Base-by-base conservation (phyloP, 2,329 filamentous ascomycete genomes). In the Corinectria fuckeliana region DNA sequence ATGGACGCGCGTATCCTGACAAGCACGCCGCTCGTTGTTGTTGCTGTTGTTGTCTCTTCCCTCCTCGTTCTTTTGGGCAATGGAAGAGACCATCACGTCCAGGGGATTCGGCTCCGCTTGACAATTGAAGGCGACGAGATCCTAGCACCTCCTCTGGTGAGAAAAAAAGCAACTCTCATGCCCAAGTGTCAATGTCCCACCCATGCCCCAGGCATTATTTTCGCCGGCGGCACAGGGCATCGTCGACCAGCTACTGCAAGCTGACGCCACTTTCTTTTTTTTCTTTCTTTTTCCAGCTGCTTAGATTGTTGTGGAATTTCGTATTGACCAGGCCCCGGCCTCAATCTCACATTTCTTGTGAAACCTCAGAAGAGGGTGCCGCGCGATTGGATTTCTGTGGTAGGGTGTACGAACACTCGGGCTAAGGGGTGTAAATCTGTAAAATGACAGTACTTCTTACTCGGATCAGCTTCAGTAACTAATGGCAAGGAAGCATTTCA, bases 41-140 rank as follows among this genome's bases (percentile, higher is more conserved):
- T n/a, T n/a, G n/a, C n/a, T n/a, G 18, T 10, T 7, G 60, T 68
- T 68, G 49, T 60, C 64, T 63, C 66, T 69, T 69, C 61, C 48
- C 66, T 66, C 66, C 39, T 62, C 56, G 44, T 63, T 47, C 26
- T 59, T 55, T 48, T 56, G 50, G 50, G 30, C 47, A 52, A 48
- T 51, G 32, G 44, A 14, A 41, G 38, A 39, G 53, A 58, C 23
- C 20, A 52, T 47, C 58, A 49, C 38, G 21, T 23, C 21, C 42
- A 32, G 28, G 50, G 20, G 28, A 41, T 8, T 16, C 49, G 14
- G 55, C 26, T 48, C 47, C 39, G 45, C 34, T 58, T 23, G 36
- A 26, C 52, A 63, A 48, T 56, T 42, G 45, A 53, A 51, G 47
- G 50, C 39, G 47, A 61, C 51, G 26, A 55, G 49, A 56, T 55